These are phyloP conservation scores for Lipomyces yamadae DNA, from an alignment of 805 yeast genomes.

Conservation along the genomic window DNA sequence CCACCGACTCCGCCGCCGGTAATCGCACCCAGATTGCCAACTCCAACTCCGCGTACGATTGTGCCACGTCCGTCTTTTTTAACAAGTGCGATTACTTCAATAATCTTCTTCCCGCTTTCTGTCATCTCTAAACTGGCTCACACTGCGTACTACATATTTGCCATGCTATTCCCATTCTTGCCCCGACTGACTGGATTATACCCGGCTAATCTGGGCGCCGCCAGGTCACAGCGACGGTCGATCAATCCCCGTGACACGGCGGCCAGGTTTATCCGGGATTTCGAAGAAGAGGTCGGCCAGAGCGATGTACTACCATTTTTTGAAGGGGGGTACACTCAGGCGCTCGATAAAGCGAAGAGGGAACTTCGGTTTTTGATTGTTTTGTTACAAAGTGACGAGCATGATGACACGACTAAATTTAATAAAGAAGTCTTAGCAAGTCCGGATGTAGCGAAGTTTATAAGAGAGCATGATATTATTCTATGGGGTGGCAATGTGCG, in stretches of 20 bases:
- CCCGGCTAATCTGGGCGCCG: slow-evolving; percentile 49
- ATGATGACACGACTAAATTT: slow-evolving; percentile 63
- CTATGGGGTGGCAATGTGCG: slow-evolving; percentile 88
- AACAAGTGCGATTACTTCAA: slow-evolving; percentile 40
- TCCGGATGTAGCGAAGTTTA: slow-evolving; percentile 54
- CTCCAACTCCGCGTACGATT: slow-evolving; percentile 37
- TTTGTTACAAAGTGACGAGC: slow-evolving; percentile 71
- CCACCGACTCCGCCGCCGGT: slow-evolving; percentile 39
- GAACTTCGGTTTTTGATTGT: slow-evolving; percentile 75
- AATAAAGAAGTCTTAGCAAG: slow-evolving; percentile 60
- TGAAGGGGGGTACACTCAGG: slow-evolving; percentile 80
- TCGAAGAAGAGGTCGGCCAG: slow-evolving; percentile 54
- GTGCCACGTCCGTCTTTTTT: slow-evolving; percentile 42
- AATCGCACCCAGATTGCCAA: slow-evolving; percentile 42
- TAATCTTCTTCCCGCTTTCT: slow-evolving; percentile 47
- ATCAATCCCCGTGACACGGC: slow-evolving; percentile 58
- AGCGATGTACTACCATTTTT: slow-evolving; percentile 49
- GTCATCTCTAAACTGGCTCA: slow-evolving; percentile 42
- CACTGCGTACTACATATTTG: slow-evolving; percentile 22
- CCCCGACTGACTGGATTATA: slow-evolving; percentile 48
- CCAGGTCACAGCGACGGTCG: slow-evolving; percentile 45
- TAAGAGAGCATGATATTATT: slow-evolving; percentile 58
- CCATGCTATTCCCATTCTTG: slow-evolving; percentile 47
- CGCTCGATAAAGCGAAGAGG: slow-evolving; percentile 69
- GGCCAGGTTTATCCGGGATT: slow-evolving; percentile 54